Evolutionary conservation across 1,284 basidiomycete genomes (phyloP).

Genomic region (Rhodotorula sp.): DNA sequence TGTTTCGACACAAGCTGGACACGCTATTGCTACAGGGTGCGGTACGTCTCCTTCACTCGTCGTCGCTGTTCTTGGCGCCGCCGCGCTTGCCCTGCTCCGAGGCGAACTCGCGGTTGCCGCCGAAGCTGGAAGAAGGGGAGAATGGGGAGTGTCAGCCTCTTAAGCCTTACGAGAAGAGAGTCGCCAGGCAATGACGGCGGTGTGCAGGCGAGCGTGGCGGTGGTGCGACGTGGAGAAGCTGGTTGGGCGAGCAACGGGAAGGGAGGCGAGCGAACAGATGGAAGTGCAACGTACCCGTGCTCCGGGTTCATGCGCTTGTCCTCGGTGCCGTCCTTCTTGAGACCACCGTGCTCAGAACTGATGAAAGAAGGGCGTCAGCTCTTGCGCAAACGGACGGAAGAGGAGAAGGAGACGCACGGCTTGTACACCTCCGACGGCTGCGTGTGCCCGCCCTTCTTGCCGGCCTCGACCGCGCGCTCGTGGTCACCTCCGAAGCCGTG

Average conservation of each 20-base stretch:
- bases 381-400: too few species aligned
- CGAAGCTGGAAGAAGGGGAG: conserved; percentile 15
- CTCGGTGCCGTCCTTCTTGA: conserved; percentile 9
- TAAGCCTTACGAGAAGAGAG: too few species aligned
- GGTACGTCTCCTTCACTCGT: not conserved
- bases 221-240: not conserved
- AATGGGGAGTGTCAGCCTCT: too few species aligned
- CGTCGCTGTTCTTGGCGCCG: conserved; percentile 3
- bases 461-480: conserved; percentile 14
- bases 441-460: conserved; percentile 35
- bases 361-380: not conserved
- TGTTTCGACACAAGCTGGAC: too few species aligned
- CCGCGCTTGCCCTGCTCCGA: conserved; percentile 24
- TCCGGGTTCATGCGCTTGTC: conserved; percentile 29
- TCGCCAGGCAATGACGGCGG: not conserved
- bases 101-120: conserved; percentile 38
- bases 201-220: not conserved
- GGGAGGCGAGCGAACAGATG: too few species aligned
- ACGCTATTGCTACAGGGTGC: too few species aligned
- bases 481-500: conserved; percentile 21
- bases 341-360: conserved; percentile 24
- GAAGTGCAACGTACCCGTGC: conserved; percentile 18
- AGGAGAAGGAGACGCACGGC: not conserved
- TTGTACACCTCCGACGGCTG: conserved; percentile 38
- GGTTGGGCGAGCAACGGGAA: not conserved